These are phyloP conservation scores for Microdochium trichocladiopsis DNA, from an alignment of 2,329 filamentous ascomycete genomes.

Conservation along the genomic window DNA sequence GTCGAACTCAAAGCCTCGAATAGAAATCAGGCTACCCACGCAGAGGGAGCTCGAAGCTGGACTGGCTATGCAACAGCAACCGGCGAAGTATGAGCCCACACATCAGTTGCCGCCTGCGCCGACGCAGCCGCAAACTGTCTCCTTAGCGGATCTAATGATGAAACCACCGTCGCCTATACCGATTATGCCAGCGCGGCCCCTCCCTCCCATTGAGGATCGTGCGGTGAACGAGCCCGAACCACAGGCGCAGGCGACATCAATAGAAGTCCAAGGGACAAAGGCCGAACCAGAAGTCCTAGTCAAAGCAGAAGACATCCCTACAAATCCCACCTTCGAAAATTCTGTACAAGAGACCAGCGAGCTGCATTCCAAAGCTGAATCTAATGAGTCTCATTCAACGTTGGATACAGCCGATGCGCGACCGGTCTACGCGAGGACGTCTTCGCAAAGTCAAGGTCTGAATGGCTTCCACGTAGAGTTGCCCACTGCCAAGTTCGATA, in stretches of 20 bases:
- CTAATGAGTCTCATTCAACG: neutral
- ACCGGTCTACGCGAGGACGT: neutral
- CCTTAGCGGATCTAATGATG: slow-evolving; percentile 19
- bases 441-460: slow-evolving; percentile 10
- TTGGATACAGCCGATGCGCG: neutral
- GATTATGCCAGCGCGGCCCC: neutral
- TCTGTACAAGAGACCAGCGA: neutral
- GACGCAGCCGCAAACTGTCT: slow-evolving; percentile 19
- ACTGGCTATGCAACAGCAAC: slow-evolving; percentile 4
- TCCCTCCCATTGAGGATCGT: neutral
- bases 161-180: slow-evolving; percentile 2
- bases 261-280: neutral
- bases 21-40: slow-evolving; percentile 19
- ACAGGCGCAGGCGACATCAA: neutral
- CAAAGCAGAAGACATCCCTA: neutral
- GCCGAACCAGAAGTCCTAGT: neutral
- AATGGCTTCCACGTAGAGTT: slow-evolving; percentile 41
- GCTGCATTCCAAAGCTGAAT: neutral
- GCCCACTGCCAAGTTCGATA: slow-evolving; percentile 33
- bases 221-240: neutral
- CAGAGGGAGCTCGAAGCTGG: slow-evolving; percentile 15
- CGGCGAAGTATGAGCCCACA: neutral
- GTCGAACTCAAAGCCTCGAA: slow-evolving; percentile 16
- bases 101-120: slow-evolving; percentile 6
- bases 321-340: neutral